phyloP scores from a whole-genome alignment of 1,284 basidiomycete genomes.

The Cutaneotrichosporon cavernicola region DNA sequence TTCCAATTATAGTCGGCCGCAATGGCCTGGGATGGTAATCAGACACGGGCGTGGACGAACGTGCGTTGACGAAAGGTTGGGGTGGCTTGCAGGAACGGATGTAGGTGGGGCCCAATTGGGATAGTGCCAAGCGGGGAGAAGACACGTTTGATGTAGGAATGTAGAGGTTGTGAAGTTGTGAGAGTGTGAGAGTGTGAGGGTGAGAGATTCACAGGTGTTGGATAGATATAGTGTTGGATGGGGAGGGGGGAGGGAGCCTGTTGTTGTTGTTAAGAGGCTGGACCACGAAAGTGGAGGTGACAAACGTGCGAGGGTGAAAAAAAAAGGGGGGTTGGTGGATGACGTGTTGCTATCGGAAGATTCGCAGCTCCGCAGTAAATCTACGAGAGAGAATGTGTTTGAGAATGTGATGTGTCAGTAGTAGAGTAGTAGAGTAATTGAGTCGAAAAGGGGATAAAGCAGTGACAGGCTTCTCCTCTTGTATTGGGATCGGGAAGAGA shows the following conservation, averaged over 20 bases:
- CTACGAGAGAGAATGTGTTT: not conserved
- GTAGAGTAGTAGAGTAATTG: not conserved
- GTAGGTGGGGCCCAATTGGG: not conserved
- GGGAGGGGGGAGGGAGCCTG: too few relatives aligned
- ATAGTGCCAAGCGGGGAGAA: not conserved
- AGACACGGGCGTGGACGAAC: not conserved
- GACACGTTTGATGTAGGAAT: not conserved
- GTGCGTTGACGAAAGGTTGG: not conserved
- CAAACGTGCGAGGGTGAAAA: not conserved
- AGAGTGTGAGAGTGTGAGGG: not conserved
- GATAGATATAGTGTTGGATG: not conserved
- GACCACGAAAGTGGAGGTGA: slow-evolving; percentile 6
- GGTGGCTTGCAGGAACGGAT: not conserved
- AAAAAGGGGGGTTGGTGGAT: not conserved
- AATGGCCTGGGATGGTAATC: not conserved
- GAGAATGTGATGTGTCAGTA: too few relatives aligned
- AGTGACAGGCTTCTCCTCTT: too few relatives aligned
- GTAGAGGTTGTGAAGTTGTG: not conserved
- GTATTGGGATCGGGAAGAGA: too few relatives aligned
- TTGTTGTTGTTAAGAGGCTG: not conserved
- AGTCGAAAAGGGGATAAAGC: not conserved
- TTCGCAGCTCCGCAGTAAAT: not conserved
- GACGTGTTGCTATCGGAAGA: not conserved
- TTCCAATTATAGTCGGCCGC: slow-evolving; percentile 5
- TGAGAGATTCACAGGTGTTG: not conserved